Evolutionary conservation across 495 filamentous ascomycete genomes (phyloP), one percentile per base, ranked within the genome.

Genomic region (Lasiosphaeria ovina): DNA sequence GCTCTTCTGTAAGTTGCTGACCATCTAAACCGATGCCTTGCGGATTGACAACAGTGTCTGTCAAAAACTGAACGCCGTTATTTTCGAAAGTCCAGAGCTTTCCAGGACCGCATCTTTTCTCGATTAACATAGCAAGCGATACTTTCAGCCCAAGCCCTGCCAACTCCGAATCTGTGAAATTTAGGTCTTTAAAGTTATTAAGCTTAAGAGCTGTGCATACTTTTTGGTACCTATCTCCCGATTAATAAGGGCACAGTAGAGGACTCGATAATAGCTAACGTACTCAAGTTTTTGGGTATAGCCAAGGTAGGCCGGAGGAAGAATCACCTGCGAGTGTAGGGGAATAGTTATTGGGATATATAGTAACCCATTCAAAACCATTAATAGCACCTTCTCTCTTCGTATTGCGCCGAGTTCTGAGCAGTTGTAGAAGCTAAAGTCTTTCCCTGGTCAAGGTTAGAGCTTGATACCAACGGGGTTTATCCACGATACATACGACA

Each of bases 281-380:
- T 47, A 47, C 44, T 47, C 44, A 47, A 47, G 49, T 51, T n/a
- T n/a, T n/a, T 51, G 49, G n/a, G 5, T 51, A 24, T 31, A 24
- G 17, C 24, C 31, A 14, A 51, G 49, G 49, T 51, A 51, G 6
- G 32, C 49, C 31, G 49, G 16, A n/a, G 49, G 49, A 51, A 51
- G 17, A 4, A 51, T 51, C 17, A 51, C 49, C 32, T 6, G 16
- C 16, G 49, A 51, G 3, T 31, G 5, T 33, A 31, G 17, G 9
- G 1, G 1, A 9, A 51, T 24, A 36, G 49, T 8, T 1, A 51
- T 32, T 31, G 49, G 49, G 2, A 51, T 32, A 35, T 31, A 51
- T 6, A 0, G 49, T 35, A 51, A 31, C 7, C 17, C 17, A 31
- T 51, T 1, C 9, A 51, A 24, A 51, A 51, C 9, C 12, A 11